These are phyloP conservation scores for Aspergillus carlsbadensis DNA, from an alignment of 495 filamentous ascomycete genomes.

Conservation along the genomic window DNA sequence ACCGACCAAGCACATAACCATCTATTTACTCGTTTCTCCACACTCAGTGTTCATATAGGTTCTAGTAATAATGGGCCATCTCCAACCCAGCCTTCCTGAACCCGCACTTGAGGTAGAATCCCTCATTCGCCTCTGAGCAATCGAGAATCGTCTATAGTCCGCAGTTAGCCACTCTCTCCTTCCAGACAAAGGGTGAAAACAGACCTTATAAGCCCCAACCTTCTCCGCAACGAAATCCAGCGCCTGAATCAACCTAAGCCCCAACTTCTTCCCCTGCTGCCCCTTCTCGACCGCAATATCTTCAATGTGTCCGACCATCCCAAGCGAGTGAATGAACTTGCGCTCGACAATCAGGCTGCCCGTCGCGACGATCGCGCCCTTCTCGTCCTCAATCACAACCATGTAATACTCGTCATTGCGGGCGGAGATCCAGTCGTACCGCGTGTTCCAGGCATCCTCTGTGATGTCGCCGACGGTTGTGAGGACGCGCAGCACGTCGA, in stretches of 20 bases:
- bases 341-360: constrained; percentile 79
- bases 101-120: constrained; percentile 98
- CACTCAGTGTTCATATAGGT: not conserved
- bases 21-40: not conserved
- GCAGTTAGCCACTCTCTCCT: constrained; percentile 2
- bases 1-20: not conserved
- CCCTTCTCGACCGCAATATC: constrained; percentile 93
- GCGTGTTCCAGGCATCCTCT: constrained; percentile 69
- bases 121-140: constrained; percentile 84
- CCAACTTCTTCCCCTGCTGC: constrained; percentile 96
- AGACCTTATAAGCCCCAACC: constrained; percentile 89
- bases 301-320: constrained; percentile 90
- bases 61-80: constrained; percentile 95
- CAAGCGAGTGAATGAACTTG: constrained; percentile 52
- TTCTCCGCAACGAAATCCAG: constrained; percentile 83
- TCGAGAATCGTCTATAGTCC: constrained; percentile 62
- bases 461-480: constrained; percentile 90
- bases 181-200: constrained; percentile 17
- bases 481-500: constrained; percentile 86
- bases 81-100: constrained; percentile 91
- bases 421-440: constrained; percentile 80
- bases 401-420: constrained; percentile 83
- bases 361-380: constrained; percentile 73
- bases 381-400: constrained; percentile 74
- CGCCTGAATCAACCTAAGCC: constrained; percentile 88